Conservation (phyloP, 1,284 basidiomycete species). For the Amylostereum chailletii region DNA sequence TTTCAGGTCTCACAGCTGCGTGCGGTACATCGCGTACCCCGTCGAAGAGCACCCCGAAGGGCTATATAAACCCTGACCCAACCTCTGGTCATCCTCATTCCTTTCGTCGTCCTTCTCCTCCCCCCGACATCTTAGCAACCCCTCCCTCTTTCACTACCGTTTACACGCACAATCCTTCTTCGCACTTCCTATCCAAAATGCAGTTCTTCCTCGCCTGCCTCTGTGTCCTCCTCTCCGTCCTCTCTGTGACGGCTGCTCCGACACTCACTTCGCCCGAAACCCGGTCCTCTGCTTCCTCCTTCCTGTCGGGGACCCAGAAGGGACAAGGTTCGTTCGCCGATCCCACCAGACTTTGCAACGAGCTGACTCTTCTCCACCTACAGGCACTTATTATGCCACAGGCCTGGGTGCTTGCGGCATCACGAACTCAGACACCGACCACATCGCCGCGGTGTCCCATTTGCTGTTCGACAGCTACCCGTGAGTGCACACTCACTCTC, state of each 20-base stretch:
- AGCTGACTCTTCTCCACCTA: not conserved
- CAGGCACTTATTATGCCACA: conserved; percentile 17
- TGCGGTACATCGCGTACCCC: no score
- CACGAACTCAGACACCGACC: conserved; percentile 41
- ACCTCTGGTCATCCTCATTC: no score
- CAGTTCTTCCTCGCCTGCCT: conserved; percentile 35
- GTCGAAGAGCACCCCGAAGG: no score
- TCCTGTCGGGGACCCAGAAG: conserved; percentile 34
- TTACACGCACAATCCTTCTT: conserved; percentile 2
- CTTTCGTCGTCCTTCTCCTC: no score
- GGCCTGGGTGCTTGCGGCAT: conserved; percentile 69
- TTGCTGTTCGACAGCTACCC: conserved; percentile 52
- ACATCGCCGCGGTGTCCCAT: conserved; percentile 55
- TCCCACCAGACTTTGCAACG: not conserved
- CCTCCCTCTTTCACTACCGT: conserved; percentile 10
- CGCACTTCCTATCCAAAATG: conserved; percentile 27
- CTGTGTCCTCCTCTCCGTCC: conserved; percentile 34
- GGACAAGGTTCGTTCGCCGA: conserved; percentile 36
- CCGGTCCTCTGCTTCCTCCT: conserved; percentile 18
- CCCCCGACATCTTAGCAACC: conserved; percentile 5
- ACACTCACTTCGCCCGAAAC: conserved; percentile 28
- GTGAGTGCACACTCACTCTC: conserved; percentile 26
- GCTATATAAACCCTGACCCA: no score
- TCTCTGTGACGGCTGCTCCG: conserved; percentile 35
- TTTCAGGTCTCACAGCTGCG: no score